These are phyloP conservation scores for Cryptosporidium meleagridis DNA, from an alignment of 169 alveolate genomes.

Conservation along the genomic window DNA sequence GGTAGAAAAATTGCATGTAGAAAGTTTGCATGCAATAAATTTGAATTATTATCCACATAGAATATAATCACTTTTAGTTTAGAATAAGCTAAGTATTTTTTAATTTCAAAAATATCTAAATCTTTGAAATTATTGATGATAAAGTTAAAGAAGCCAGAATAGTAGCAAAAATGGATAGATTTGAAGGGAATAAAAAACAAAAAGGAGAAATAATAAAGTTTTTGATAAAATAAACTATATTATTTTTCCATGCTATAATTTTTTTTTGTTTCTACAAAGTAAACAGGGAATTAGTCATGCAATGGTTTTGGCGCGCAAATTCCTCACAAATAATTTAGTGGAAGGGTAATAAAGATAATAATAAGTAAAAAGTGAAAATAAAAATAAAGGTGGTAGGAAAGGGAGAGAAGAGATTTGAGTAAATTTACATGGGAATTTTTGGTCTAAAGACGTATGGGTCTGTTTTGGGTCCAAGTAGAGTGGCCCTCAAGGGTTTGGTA, in stretches of 20 bases:
- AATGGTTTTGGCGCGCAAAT: background rate
- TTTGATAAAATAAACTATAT: no score
- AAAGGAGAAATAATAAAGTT: no score
- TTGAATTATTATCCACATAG: background rate
- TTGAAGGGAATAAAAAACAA: background rate
- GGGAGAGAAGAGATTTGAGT: background rate
- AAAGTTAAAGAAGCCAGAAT: background rate
- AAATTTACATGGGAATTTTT: slow-evolving; percentile 5
- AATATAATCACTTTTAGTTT: slow-evolving; percentile 1
- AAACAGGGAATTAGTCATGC: background rate
- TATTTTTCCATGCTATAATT: background rate
- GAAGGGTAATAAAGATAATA: background rate
- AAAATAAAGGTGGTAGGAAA: background rate
- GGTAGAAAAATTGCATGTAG: background rate
- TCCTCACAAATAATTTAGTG: slow-evolving; percentile 6
- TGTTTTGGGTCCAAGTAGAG: background rate
- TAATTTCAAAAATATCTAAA: background rate
- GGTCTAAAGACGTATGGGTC: background rate
- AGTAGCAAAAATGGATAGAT: background rate
- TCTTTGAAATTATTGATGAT: background rate
- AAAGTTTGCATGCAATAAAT: slow-evolving; percentile 3
- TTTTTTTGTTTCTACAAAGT: no score
- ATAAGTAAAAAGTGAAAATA: background rate
- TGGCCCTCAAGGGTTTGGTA: background rate
- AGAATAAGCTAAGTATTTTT: slow-evolving; percentile 9